Percentiles rank a stretch among this genome's conserved stretches.
Conservation (phyloP, 768 basidiomycete genomes). For the Lactarius sp. region DNA sequence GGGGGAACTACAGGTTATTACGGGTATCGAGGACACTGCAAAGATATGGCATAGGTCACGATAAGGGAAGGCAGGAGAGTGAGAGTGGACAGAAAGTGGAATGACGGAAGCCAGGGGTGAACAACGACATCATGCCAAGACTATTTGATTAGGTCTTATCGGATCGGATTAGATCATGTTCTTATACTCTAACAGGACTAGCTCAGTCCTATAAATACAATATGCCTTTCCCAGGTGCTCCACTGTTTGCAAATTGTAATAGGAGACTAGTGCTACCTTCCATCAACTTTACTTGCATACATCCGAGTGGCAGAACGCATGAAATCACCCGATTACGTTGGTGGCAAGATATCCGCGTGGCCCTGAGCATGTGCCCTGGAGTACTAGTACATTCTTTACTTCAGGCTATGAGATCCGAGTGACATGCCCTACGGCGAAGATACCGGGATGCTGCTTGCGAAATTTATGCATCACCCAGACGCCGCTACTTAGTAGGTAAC, state of each 20-base stretch:
- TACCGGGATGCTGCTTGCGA: neutral
- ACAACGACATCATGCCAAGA: too few relatives aligned
- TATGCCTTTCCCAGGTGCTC: too few relatives aligned
- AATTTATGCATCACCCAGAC: slow-evolving; percentile 48
- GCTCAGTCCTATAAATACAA: too few relatives aligned
- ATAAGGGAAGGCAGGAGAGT: neutral
- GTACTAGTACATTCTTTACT: slow-evolving; percentile 38
- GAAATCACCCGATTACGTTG: neutral
- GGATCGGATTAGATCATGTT: too few relatives aligned
- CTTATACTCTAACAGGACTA: too few relatives aligned
- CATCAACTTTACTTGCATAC: neutral
- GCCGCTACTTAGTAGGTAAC: too few relatives aligned
- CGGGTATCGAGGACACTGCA: neutral
- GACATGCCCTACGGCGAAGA: slow-evolving; percentile 61
- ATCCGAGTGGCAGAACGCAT: neutral
- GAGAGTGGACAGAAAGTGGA: neutral
- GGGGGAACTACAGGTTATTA: neutral
- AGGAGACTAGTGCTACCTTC: neutral
- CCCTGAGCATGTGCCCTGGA: too few relatives aligned
- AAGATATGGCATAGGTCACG: slow-evolving; percentile 10
- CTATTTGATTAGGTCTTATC: too few relatives aligned
- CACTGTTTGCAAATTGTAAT: too few relatives aligned
- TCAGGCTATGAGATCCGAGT: slow-evolving; percentile 48
- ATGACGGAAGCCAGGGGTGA: neutral
- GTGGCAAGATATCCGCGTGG: neutral